Conservation (phyloP, 2,329 filamentous ascomycete species). For the Colletotrichum filicis region DNA sequence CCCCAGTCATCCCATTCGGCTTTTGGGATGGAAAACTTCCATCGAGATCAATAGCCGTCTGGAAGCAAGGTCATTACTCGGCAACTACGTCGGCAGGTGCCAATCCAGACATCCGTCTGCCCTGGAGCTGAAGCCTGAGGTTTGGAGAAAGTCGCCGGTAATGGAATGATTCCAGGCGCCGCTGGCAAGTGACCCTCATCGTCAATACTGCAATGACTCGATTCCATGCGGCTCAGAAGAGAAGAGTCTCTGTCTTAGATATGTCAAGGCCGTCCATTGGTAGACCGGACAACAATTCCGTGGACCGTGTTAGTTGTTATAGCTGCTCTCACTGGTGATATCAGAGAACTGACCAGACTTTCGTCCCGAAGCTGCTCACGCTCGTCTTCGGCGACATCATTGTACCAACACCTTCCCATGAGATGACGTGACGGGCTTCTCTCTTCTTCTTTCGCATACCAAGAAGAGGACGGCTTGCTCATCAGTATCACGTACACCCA, state of each 20-base stretch:
- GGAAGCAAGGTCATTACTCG: background rate
- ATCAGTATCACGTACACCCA: background rate
- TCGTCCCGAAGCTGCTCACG: background rate
- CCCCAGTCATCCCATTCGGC: background rate
- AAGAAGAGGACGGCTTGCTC: background rate
- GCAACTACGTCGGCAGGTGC: background rate
- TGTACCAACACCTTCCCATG: background rate
- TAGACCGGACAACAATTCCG: background rate
- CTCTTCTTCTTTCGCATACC: background rate
- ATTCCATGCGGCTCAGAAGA: background rate
- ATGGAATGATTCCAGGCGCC: background rate
- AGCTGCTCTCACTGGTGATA: background rate
- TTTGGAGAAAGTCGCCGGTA: background rate
- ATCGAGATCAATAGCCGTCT: background rate
- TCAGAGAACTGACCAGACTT: background rate
- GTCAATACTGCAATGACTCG: background rate
- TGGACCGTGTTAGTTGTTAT: background rate
- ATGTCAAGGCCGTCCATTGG: background rate
- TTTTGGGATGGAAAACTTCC: background rate
- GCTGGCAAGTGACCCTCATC: background rate
- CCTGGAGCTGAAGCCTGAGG: background rate
- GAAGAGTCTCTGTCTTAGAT: rapidly evolving
- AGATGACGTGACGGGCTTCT: background rate
- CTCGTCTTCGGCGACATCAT: background rate
- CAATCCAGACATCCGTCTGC: background rate